A percentile compares a stretch with the other conserved stretches of the same genome.
These are phyloP conservation scores for Xylariaceae sp. DNA, from an alignment of 2,329 filamentous ascomycete species.

Conservation along the genomic window DNA sequence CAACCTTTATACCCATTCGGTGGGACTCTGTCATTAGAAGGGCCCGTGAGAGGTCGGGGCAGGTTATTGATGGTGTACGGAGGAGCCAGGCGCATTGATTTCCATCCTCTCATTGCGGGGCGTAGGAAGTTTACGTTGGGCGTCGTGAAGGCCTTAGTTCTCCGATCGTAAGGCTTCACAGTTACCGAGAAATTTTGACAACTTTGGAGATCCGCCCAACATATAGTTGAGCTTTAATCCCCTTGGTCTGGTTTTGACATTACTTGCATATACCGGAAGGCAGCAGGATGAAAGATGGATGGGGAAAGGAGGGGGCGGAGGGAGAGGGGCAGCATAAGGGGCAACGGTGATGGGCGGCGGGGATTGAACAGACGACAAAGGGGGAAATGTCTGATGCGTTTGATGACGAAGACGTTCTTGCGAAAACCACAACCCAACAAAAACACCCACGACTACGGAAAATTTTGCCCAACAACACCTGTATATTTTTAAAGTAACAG, in stretches of 20 bases:
- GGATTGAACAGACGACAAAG: neutral
- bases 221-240: constrained; percentile 7
- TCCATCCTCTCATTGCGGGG: constrained; percentile 9
- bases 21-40: constrained; percentile 20
- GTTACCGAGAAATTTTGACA: no score
- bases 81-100: constrained; percentile 15
- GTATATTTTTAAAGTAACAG: neutral
- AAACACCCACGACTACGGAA: no score
- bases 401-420: constrained; percentile 4
- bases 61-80: constrained; percentile 6
- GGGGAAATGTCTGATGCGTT: constrained; percentile 1
- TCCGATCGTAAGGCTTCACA: constrained; percentile 1
- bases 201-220: neutral
- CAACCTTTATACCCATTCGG: constrained; percentile 20
- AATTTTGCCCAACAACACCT: no score
- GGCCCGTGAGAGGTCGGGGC: constrained; percentile 5
- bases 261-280: constrained; percentile 20
- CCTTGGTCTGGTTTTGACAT: neutral
- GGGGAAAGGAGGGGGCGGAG: neutral
- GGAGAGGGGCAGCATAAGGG: neutral
- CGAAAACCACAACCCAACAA: neutral
- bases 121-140: constrained; percentile 4
- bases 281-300: constrained; percentile 1
- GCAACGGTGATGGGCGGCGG: no score
- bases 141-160: neutral